phyloP scores from a whole-genome alignment of 2,329 filamentous ascomycete species.

The Cladophialophora yegresii region DNA sequence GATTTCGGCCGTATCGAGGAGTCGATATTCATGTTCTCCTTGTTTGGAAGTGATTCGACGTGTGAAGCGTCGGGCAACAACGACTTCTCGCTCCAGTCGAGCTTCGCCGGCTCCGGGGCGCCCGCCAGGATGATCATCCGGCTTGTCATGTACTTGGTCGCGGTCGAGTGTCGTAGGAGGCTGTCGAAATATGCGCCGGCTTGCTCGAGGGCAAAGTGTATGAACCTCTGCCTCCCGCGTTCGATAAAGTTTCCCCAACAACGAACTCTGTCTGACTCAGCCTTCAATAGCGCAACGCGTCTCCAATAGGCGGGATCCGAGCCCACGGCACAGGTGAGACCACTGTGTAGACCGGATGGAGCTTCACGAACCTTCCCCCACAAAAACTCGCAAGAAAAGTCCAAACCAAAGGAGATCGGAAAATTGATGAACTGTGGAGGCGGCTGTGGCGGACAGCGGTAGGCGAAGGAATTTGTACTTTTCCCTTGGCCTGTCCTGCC shows the following conservation, averaged over 20 bases:
- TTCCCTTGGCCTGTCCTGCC: constrained; percentile 4
- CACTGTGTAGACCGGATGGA: constrained; percentile 5
- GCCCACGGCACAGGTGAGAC: not conserved
- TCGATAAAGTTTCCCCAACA: constrained; percentile 3
- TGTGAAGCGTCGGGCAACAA: constrained; percentile 28
- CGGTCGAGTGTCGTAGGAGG: not conserved
- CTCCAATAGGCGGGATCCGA: not conserved
- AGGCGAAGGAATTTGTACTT: constrained; percentile 12
- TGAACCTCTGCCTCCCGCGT: not conserved
- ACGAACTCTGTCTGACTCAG: constrained; percentile 4
- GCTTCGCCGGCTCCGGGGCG: constrained; percentile 32
- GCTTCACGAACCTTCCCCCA: constrained; percentile 16
- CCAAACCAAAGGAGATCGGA: constrained; percentile 2
- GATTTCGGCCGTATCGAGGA: constrained; percentile 13
- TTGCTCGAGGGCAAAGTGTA: not conserved
- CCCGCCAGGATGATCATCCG: constrained; percentile 37
- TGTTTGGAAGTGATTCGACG: constrained; percentile 24
- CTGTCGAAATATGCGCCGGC: not conserved
- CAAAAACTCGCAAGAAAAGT: not conserved
- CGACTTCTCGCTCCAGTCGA: constrained; percentile 37
- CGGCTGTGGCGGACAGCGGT: constrained; percentile 29
- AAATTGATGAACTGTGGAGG: constrained; percentile 11
- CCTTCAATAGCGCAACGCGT: not conserved
- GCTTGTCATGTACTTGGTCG: constrained; percentile 29
- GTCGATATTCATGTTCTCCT: not conserved